A percentile compares a stretch with the other conserved stretches of the same genome.
Evolutionary conservation across 2,329 filamentous ascomycete species (phyloP).

Genomic region (Neoarthrinium moseri): DNA sequence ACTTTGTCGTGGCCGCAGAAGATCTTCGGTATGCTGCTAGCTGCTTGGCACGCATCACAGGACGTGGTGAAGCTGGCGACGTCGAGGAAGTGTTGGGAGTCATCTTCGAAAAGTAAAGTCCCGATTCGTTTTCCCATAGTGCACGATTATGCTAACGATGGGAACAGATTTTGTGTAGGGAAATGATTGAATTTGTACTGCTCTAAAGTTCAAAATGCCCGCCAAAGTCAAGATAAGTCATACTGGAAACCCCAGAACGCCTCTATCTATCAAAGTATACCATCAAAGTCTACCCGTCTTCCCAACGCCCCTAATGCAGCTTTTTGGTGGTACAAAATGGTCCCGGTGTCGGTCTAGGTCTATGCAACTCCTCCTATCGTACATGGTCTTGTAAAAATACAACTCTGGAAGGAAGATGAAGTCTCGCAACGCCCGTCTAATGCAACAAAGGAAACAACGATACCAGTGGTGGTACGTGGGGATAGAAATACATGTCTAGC

Average conservation of each 20-base stretch:
- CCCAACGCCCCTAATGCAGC: neutral
- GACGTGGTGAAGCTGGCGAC: constrained; percentile 79
- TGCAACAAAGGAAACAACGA: constrained; percentile 5
- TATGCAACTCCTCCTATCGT: neutral
- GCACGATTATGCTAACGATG: constrained; percentile 7
- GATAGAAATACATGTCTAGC: neutral
- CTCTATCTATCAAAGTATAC: neutral
- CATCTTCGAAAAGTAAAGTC: constrained; percentile 92
- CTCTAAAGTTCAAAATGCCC: neutral
- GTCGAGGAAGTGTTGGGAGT: constrained; percentile 95
- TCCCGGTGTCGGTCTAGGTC: neutral
- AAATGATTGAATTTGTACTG: constrained; percentile 35
- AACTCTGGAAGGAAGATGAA: neutral
- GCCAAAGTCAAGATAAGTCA: neutral
- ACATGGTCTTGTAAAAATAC: neutral
- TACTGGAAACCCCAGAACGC: neutral
- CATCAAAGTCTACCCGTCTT: neutral
- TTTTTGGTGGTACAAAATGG: constrained; percentile 1
- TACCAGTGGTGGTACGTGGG: neutral
- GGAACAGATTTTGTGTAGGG: constrained; percentile 54
- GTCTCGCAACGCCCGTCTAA: constrained; percentile 1
- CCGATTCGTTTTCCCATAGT: constrained; percentile 6
- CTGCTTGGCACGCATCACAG: constrained; percentile 83
- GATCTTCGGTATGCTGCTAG: constrained; percentile 78
- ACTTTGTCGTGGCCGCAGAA: constrained; percentile 68